Percentiles rank a stretch among this genome's conserved stretches.
Conservation (phyloP, 352 stramenopile species). For the Peronospora farinosa region DNA sequence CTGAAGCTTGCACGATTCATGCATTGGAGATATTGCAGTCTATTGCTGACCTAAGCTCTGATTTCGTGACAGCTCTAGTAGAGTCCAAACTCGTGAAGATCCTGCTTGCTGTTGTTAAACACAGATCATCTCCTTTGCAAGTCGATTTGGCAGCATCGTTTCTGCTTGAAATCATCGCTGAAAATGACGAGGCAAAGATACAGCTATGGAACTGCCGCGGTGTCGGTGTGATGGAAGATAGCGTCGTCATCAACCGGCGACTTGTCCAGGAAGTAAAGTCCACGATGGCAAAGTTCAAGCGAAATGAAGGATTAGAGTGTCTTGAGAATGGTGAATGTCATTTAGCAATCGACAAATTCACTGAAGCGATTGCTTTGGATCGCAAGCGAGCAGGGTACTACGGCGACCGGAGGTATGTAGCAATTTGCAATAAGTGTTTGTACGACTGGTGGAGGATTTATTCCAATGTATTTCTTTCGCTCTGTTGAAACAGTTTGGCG, state of each 20-base stretch:
- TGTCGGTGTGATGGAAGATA: slow-evolving; percentile 38
- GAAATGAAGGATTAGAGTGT: slow-evolving; percentile 87
- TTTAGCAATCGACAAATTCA: slow-evolving; percentile 89
- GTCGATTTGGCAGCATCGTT: slow-evolving; percentile 46
- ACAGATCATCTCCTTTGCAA: slow-evolving; percentile 35
- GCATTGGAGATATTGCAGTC: slow-evolving; percentile 37
- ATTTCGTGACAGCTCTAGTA: slow-evolving; percentile 38
- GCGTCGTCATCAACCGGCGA: slow-evolving; percentile 35
- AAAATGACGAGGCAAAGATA: slow-evolving; percentile 38
- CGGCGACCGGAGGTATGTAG: slow-evolving; percentile 76
- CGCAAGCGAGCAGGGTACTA: slow-evolving; percentile 87
- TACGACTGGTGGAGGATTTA: background rate
- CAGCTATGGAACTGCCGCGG: slow-evolving; percentile 37
- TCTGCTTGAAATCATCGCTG: slow-evolving; percentile 39
- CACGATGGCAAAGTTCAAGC: slow-evolving; percentile 57
- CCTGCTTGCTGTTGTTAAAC: slow-evolving; percentile 39
- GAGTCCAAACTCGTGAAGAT: slow-evolving; percentile 43
- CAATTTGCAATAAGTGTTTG: background rate
- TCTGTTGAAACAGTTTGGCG: slow-evolving; percentile 42
- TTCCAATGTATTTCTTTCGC: background rate
- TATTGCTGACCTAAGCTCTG: slow-evolving; percentile 29
- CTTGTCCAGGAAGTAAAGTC: slow-evolving; percentile 57
- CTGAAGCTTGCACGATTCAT: slow-evolving; percentile 29
- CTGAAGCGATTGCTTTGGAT: slow-evolving; percentile 87
- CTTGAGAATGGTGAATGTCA: slow-evolving; percentile 87